phyloP scores from a whole-genome alignment of 306 rosid species.

The Senna tora region DNA sequence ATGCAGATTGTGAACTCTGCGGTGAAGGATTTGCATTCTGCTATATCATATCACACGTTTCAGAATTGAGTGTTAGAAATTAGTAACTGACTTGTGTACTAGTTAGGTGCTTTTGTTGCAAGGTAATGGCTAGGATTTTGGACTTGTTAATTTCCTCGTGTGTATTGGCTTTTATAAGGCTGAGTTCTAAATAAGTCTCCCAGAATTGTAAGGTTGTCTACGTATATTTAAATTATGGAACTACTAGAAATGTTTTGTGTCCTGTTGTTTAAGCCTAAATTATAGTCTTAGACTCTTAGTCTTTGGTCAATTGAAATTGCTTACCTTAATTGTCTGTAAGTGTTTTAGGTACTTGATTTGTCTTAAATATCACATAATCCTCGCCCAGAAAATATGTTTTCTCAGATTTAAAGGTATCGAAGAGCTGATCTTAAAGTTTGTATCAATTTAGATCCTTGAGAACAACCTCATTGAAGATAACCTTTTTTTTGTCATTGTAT shows the following conservation, averaged over 20 bases:
- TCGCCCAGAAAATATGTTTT: not conserved
- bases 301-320: too few relatives aligned
- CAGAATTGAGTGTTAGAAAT: not conserved
- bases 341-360: not conserved
- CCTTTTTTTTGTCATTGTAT: not conserved
- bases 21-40: not conserved
- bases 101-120: not conserved
- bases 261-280: not conserved
- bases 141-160: not conserved
- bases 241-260: too few relatives aligned
- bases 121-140: not conserved
- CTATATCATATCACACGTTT: not conserved
- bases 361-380: slow-evolving; percentile 11
- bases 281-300: not conserved
- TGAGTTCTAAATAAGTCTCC: not conserved
- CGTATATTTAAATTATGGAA: not conserved
- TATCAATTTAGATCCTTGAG: not conserved
- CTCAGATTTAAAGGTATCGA: not conserved
- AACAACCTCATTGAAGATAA: not conserved
- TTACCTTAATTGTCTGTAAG: not conserved
- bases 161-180: not conserved
- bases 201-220: not conserved
- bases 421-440: not conserved
- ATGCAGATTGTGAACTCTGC: not conserved
- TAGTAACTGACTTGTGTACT: not conserved